Evolutionary conservation across 176 grass and related monocot genomes (phyloP), one percentile per base, ranked within the genome.

Genomic region (Triticum monococcum): DNA sequence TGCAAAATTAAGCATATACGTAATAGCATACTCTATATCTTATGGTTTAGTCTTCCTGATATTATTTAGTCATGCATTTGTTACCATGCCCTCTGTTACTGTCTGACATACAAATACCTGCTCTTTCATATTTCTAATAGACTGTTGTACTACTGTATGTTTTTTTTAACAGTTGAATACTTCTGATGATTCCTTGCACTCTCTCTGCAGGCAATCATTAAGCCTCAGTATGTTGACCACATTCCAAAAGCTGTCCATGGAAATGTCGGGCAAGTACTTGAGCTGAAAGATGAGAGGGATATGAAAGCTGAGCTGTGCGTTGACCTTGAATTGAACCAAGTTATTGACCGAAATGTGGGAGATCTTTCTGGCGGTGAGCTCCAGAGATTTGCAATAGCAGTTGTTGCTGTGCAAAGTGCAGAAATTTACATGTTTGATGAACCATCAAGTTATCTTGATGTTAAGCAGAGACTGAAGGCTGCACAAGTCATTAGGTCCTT

Each of bases 361-460:
- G 93, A 98, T 72, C 91, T 98, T 16, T 98, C 93, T 86, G 93
- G 96, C 46, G 96, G 96, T 75, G 96, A 98, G 80, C 87, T 98
- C 33, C 96, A 98, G 83, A 92, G 96, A 75, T 92, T 98, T 92
- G 96, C 96, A 20, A 96, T 98, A 82, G 93, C 96, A 75, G 89
- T 91, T 48, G 85, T 84, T 83, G 94, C 93, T 67, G 69, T 92
- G 45, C 93, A 92, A 89, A 93, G 94, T 87, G 96, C 92, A 2
- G 91, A 96, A 71, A 87, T 98, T 68, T 98, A 88, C 87, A 96
- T 96, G 93, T 96, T 98, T 63, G 96, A 98, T 86, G 96, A 98
- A 52, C 96, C 96, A 38, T 94, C 93, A 81, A 98, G 93, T 86
- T 98, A 94, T 87, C 93, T 98, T 52, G 96, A 98, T 88, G 91